Conservation (phyloP, 352 stramenopile species). For the Thraustochytrium sp. region DNA sequence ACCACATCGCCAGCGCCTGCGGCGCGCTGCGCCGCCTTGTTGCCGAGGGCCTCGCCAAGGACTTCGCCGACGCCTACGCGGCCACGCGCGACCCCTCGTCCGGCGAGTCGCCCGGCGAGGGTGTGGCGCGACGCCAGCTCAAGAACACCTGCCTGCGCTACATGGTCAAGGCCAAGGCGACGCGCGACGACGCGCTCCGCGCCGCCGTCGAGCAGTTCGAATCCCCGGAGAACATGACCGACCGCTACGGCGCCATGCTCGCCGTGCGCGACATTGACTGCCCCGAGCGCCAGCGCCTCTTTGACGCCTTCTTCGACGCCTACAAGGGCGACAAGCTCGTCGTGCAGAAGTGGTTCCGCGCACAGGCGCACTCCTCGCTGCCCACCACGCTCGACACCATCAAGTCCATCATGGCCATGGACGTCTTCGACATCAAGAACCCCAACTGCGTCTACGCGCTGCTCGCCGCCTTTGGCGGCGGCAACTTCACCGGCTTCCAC, state of each 20-base stretch:
- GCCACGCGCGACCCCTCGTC: constrained; percentile 44
- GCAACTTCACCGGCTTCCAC: constrained; percentile 69
- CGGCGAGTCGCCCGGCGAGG: constrained; percentile 59
- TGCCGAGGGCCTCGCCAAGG: constrained; percentile 50
- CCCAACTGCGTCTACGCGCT: constrained; percentile 70
- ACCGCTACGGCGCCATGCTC: constrained; percentile 65
- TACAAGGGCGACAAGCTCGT: constrained; percentile 45
- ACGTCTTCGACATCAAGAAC: constrained; percentile 71
- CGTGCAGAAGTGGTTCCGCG: constrained; percentile 66
- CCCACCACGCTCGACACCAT: constrained; percentile 62
- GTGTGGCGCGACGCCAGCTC: constrained; percentile 57
- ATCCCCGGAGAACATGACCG: constrained; percentile 67
- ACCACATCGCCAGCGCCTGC: constrained; percentile 26
- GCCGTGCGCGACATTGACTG: constrained; percentile 60
- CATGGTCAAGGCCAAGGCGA: constrained; percentile 35
- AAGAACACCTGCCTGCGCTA: constrained; percentile 54
- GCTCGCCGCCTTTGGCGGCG: constrained; percentile 59
- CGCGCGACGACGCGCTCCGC: constrained; percentile 31
- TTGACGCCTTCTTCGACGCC: constrained; percentile 67
- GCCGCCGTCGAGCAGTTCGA: constrained; percentile 57
- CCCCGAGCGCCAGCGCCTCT: constrained; percentile 53
- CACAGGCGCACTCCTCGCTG: constrained; percentile 61
- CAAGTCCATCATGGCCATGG: constrained; percentile 53
- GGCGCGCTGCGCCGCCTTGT: not conserved
- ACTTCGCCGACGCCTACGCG: constrained; percentile 52